Conservation (phyloP, 331 rosid species). For the Telfairia occidentalis region DNA sequence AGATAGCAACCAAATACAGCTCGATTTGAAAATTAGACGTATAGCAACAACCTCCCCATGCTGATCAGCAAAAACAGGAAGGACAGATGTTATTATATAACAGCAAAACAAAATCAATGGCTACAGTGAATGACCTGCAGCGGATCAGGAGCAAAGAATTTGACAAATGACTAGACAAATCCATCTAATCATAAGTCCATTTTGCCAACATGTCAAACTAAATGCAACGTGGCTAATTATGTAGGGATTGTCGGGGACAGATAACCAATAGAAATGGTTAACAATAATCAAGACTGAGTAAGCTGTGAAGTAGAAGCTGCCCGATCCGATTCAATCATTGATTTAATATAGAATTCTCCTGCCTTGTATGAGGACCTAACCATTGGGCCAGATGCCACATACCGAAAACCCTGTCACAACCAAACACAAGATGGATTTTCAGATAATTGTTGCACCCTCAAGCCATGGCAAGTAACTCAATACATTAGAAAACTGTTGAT, state of each 20-base stretch:
- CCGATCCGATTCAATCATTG: conserved; percentile 91
- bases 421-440: conserved; percentile 12
- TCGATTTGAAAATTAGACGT: not conserved
- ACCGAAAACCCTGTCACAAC: conserved; percentile 60
- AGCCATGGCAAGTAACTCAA: not conserved
- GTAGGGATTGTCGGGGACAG: conserved; percentile 4
- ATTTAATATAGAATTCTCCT: conserved; percentile 87
- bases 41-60: not conserved
- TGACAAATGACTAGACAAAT: conserved; percentile 1
- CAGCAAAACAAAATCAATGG: not conserved
- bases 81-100: not conserved
- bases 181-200: conserved; percentile 24
- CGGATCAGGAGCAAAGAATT: not conserved
- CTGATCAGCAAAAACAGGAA: conserved; percentile 5
- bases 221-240: conserved; percentile 1
- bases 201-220: not conserved
- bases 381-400: conserved; percentile 91
- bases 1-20: not conserved
- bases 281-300: conserved; percentile 23
- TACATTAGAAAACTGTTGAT: not conserved
- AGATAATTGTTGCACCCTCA: conserved; percentile 13
- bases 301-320: conserved; percentile 45
- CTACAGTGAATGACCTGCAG: conserved; percentile 14
- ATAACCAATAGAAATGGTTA: not conserved
- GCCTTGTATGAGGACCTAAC: conserved; percentile 92